phyloP scores from a whole-genome alignment of 2,329 filamentous ascomycete genomes.

The Aspergillus ruber region DNA sequence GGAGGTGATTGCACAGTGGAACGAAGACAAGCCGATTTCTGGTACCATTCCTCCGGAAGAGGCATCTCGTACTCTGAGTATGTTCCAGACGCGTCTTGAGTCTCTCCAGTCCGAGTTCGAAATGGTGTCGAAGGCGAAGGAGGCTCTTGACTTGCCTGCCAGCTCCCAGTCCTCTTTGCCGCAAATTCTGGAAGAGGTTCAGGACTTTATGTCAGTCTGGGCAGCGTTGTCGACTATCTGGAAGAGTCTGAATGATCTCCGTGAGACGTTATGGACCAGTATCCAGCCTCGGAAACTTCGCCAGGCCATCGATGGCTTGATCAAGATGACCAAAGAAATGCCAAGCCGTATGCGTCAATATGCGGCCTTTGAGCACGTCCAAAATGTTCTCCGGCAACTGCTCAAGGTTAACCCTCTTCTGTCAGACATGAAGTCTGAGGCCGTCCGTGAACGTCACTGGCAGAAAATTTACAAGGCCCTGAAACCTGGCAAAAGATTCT shows the following conservation, averaged over 20 bases:
- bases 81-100: conserved; percentile 79
- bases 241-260: conserved; percentile 89
- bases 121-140: conserved; percentile 94
- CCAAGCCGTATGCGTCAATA: conserved; percentile 98
- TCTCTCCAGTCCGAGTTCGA: conserved; percentile 80
- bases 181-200: conserved; percentile 88
- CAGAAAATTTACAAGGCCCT: conserved; percentile 95
- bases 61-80: conserved; percentile 72
- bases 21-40: conserved; percentile 93
- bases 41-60: conserved; percentile 86
- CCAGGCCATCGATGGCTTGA: conserved; percentile 77
- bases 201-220: conserved; percentile 99
- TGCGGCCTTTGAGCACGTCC: conserved; percentile 98
- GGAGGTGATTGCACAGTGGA: conserved; percentile 82
- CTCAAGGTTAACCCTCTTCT: conserved; percentile 87
- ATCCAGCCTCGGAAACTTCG: conserved; percentile 92
- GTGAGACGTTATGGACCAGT: conserved; percentile 89
- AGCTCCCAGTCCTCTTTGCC: conserved; percentile 73
- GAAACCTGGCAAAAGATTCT: conserved; percentile 88
- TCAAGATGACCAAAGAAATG: conserved; percentile 99
- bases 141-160: conserved; percentile 83
- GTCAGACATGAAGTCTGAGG: conserved; percentile 88
- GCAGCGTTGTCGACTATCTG: conserved; percentile 91
- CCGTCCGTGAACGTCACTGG: conserved; percentile 95
- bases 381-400: conserved; percentile 78